These are phyloP conservation scores for Talaromyces funiculosus DNA, from an alignment of 2,329 filamentous ascomycete species.

Conservation along the genomic window DNA sequence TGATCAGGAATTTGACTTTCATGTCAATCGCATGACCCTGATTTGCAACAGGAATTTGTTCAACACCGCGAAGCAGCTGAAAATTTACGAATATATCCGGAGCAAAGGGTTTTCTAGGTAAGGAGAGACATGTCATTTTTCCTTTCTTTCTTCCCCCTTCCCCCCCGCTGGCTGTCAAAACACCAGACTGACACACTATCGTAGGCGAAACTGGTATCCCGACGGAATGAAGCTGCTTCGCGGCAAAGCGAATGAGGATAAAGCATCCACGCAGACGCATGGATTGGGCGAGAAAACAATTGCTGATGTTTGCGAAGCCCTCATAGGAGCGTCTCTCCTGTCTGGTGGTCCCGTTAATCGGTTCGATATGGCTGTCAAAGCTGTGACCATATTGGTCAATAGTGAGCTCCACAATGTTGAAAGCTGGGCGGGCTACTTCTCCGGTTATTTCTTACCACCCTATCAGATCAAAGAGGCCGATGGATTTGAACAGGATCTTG, in stretches of 20 bases:
- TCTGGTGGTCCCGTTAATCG: constrained; percentile 45
- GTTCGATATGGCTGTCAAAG: constrained; percentile 57
- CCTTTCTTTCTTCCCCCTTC: no score
- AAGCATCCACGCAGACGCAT: constrained; percentile 49
- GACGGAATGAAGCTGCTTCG: constrained; percentile 65
- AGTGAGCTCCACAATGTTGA: constrained; percentile 64
- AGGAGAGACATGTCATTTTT: constrained; percentile 14
- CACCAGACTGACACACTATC: background rate
- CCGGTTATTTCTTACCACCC: constrained; percentile 59
- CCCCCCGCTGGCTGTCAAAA: no score
- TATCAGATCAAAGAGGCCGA: constrained; percentile 63
- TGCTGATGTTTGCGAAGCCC: constrained; percentile 88
- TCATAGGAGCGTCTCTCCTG: constrained; percentile 79
- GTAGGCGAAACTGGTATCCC: constrained; percentile 78
- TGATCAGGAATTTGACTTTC: constrained; percentile 77
- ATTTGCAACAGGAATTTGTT: constrained; percentile 90
- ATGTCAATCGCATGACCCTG: constrained; percentile 84
- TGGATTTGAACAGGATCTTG: constrained; percentile 64
- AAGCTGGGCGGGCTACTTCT: constrained; percentile 67
- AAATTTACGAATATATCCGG: constrained; percentile 68
- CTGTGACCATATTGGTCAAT: constrained; percentile 57
- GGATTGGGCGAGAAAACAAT: constrained; percentile 79
- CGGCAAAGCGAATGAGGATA: constrained; percentile 60
- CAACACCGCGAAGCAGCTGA: constrained; percentile 63
- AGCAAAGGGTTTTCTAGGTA: constrained; percentile 73